Base-by-base conservation (phyloP, 2,329 filamentous ascomycete genomes). In the Ceratocystis albifundus region DNA sequence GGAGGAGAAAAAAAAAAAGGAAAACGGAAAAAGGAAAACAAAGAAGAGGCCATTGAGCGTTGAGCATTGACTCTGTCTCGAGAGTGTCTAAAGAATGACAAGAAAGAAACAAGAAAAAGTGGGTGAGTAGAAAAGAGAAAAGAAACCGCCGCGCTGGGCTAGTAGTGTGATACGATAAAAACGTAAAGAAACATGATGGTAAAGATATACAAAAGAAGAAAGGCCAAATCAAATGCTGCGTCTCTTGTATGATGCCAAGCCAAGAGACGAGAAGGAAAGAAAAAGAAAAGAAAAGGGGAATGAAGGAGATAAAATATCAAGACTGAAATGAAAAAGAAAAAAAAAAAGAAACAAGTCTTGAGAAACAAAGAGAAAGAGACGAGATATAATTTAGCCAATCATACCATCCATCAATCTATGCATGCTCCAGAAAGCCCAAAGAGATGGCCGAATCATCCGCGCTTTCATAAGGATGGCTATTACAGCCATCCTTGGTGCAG, bases 141-240 rank as follows among this genome's bases (percentile, higher is more conserved):
- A 32, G 17, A 61, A 48, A 46, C 59, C 25, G 62, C 20, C 32
- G 20, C 28, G 62, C 28, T 65, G 32, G 44, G 55, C 15, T 50
- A 55, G 53, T 36, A 44, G 53, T 36, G 53, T 36, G 53, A 61
- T 46, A 62, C 17, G 30, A 66, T 36, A 44, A 61, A 55, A 50
- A 46, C 45, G 36, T 48, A 62, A 44, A 41, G 7, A 62, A 36
- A 45, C n/a, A 25, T 50, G 30, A n/a, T 41, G 20, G 32, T 36
- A 41, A 65, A 55, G n/a, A 65, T 55, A 28, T 28, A 55, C 30
- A 64, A 53, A 53, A 57, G 46, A 65, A 66, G 44, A 48, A 32
- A n/a, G 59, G 22, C 28, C 22, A 55, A 62, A 57, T 30, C 62
- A 44, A 36, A 32, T 45, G 30, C n/a, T 62, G 30, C 41, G 30